Percentiles rank a stretch among this genome's conserved stretches.
phyloP scores from a whole-genome alignment of 2,329 filamentous ascomycete genomes.

The Cucurbitaria berberidis region DNA sequence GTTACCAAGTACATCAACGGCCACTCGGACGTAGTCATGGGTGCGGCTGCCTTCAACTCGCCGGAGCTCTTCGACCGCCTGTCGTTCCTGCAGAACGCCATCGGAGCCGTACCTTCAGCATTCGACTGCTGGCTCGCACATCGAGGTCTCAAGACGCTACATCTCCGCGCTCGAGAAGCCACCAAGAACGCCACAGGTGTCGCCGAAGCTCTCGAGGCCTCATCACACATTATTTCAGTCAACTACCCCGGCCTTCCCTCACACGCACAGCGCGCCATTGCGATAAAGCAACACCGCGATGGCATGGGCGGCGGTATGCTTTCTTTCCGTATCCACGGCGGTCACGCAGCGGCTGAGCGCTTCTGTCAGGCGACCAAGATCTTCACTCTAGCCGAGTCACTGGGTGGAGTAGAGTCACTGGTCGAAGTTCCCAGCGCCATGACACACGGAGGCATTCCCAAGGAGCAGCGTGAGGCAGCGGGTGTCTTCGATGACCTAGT shows the following conservation, averaged over 20 bases:
- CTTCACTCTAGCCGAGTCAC: conserved; percentile 90
- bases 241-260: conserved; percentile 94
- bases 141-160: conserved; percentile 93
- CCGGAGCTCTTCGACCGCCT: conserved; percentile 77
- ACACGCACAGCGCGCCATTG: conserved; percentile 85
- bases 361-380: conserved; percentile 91
- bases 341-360: conserved; percentile 80
- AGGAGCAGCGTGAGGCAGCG: conserved; percentile 85
- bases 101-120: conserved; percentile 89
- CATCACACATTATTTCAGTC: conserved; percentile 82
- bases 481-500: conserved; percentile 96
- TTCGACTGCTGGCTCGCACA: conserved; percentile 99
- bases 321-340: conserved; percentile 90
- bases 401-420: conserved; percentile 91
- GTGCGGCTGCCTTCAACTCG: conserved; percentile 92
- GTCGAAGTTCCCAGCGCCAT: conserved; percentile 93
- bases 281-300: conserved; percentile 87
- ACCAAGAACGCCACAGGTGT: conserved; percentile 80
- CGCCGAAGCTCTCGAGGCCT: conserved; percentile 76
- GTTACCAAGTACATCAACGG: conserved; percentile 99
- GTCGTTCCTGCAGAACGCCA: conserved; percentile 94
- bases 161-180: conserved; percentile 87
- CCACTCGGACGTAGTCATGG: conserved; percentile 96
- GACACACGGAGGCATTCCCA: conserved; percentile 96
- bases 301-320: conserved; percentile 98